Percentiles rank a stretch among this genome's conserved stretches.
phyloP scores from a whole-genome alignment of 331 rosid genomes.

The Phaseolus coccineus region DNA sequence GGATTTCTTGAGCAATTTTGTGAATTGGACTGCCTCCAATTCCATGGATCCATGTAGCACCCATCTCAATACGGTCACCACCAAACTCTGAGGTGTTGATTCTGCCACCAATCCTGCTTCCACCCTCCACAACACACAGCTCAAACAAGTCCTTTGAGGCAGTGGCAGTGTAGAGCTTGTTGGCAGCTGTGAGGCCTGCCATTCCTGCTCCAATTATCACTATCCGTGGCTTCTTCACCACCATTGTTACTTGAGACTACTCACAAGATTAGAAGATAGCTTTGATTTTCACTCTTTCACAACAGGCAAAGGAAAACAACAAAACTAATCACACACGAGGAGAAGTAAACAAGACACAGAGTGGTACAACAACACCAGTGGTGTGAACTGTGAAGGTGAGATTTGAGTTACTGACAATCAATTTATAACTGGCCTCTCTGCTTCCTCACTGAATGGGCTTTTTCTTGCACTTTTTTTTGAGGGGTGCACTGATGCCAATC shows the following conservation, averaged over 20 bases:
- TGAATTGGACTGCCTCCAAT: constrained; percentile 88
- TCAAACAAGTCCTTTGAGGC: constrained; percentile 68
- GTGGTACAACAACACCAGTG: constrained; percentile 31
- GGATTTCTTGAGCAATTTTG: constrained; percentile 71
- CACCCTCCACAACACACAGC: constrained; percentile 85
- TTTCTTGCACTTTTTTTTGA: constrained; percentile 31
- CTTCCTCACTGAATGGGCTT: constrained; percentile 39
- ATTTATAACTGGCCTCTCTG: constrained; percentile 64
- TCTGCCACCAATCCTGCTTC: constrained; percentile 90
- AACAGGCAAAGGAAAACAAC: constrained; percentile 15
- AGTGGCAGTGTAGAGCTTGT: constrained; percentile 75
- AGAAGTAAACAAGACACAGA: constrained; percentile 10
- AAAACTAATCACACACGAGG: constrained; percentile 13
- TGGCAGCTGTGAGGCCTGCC: constrained; percentile 97
- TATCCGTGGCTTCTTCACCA: constrained; percentile 75
- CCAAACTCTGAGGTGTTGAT: constrained; percentile 90
- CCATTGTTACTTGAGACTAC: constrained; percentile 58
- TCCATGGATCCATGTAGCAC: constrained; percentile 99
- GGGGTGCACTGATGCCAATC: constrained; percentile 2
- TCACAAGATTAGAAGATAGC: not conserved
- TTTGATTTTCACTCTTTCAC: constrained; percentile 32
- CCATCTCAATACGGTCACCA: constrained; percentile 93
- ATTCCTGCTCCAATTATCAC: constrained; percentile 97
- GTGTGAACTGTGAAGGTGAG: constrained; percentile 64
- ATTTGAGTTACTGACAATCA: constrained; percentile 62